Evolutionary conservation across 1,284 basidiomycete species (phyloP).

Genomic region (Moesziomyces antarcticus): DNA sequence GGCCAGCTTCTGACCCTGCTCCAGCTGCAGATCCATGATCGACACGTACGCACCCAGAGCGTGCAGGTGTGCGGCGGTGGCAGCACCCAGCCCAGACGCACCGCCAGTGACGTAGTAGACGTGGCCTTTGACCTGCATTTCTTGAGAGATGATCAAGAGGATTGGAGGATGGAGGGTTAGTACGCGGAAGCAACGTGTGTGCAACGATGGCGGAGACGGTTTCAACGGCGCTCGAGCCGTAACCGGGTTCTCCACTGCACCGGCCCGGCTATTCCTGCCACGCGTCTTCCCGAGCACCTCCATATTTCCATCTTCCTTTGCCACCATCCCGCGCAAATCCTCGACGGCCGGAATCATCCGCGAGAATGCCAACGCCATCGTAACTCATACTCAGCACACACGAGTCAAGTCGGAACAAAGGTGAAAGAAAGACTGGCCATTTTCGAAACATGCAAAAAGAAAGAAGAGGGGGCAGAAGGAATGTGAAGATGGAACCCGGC

Average conservation of each 20-base stretch:
- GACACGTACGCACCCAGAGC: conserved; percentile 55
- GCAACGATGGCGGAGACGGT: background rate
- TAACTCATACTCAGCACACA: no score
- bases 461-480: background rate
- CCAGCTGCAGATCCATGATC: conserved; percentile 59
- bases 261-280: background rate
- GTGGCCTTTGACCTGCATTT: conserved; percentile 57
- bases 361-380: background rate
- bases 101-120: conserved; percentile 63
- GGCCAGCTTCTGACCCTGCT: conserved; percentile 30
- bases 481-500: no score
- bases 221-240: background rate
- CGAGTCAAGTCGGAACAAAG: background rate
- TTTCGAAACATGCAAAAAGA: conserved; percentile 3
- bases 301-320: background rate
- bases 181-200: background rate
- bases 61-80: conserved; percentile 51
- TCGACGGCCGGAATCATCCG: background rate
- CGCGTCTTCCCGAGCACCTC: background rate
- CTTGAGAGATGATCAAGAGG: background rate
- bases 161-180: background rate
- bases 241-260: background rate
- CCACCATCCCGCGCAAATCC: no score
- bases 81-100: conserved; percentile 64
- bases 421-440: conserved; percentile 14